Evolutionary conservation across 2,329 filamentous ascomycete genomes (phyloP), one percentile per base, ranked within the genome.

Genomic region (Purpureocillium lavendulum): DNA sequence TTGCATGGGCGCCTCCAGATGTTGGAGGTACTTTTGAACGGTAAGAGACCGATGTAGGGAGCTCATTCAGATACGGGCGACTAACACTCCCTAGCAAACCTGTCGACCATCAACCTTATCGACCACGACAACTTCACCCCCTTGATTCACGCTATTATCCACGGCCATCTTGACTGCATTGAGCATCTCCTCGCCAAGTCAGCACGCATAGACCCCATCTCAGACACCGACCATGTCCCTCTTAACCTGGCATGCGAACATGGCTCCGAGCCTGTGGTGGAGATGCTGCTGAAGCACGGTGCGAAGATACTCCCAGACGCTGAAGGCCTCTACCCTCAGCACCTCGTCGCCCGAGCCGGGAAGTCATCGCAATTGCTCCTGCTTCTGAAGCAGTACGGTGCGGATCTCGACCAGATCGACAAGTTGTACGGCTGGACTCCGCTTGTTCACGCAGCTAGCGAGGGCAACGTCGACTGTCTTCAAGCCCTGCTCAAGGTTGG

Each of bases 91-190:
- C n/a, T 40, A 80, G 77, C 77, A 16, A 80, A 84, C 35, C 76
- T 79, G 4, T 70, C 77, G 15, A 95, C 87, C 0, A 84, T 97
- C 44, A 81, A 97, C 56, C 70, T 84, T 31, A 89, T 89, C 56
- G 92, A 98, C 55, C 86, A 97, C 56, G 90, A 98, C 65, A 96
- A 95, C 61, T 98, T 95, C 59, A 97, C 90, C 0, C 89, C 92
- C 1, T 67, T 98, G 34, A 92, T 98, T 41, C 92, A 97, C 61
- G 84, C 87, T 33, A 96, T 97, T 46, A 89, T 95, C 39, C 88
- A 94, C 54, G 82, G 84, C 17, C 82, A 92, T 45, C 68, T 90
- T 15, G 73, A 80, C 36, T 94, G 87, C 56, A 88, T 94, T 3
- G 73, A 87, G 56, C 75, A 79, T 38, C 72, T 98, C 33, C 76